Base-by-base conservation (phyloP, 1,284 basidiomycete genomes). In the Bondarzewia mesenterica region DNA sequence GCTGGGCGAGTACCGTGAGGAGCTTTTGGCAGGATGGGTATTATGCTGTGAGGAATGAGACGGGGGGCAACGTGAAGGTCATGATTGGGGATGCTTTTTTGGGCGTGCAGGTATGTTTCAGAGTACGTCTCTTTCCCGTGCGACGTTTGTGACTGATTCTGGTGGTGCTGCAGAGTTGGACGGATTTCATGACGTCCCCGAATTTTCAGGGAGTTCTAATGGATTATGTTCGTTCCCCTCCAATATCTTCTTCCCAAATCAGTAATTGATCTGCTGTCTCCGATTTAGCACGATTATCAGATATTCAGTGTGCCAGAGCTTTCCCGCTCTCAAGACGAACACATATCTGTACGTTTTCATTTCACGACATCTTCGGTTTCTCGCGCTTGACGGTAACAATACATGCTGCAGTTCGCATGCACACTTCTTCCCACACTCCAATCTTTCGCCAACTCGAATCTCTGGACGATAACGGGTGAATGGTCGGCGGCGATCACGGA, bases 401-500 rank as follows among this genome's bases (percentile, higher is more conserved):
- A 6, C 22, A 27, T 23, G 40, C 36, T 42, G 16, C 47, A 49
- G 44, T 50, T 37, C 7, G 50, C 47, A 10, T 56, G 46, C 38
- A 63, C 60, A 55, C 56, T 54, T 5, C 52, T 62, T 12, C 48
- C 52, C 16, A 54, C 50, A 21, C 55, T 64, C 29, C 54, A 57
- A 14, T 55, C 57, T 23, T 83, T 68, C 57, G 69, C 75, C 6
- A 56, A 67, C 12, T 65, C 65, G 15, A 81, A 80, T 57, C 64
- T 84, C 16, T 82, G 75, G 74, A 80, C 80, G 2, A 65, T 83
- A 25, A 71, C 82, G 27, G 85, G 85, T 46, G 86, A 89, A 71
- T 90, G 87, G 87, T 84, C 83, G 5, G 80, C 75, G 45, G 86
- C 89, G 0, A 66, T 77, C 14, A 93, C 89, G 0, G 90, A 93